Evolutionary conservation across 805 yeast genomes (phyloP), one percentile per base, ranked within the genome.

Genomic region (Sugiyamaella qingdaonensis): DNA sequence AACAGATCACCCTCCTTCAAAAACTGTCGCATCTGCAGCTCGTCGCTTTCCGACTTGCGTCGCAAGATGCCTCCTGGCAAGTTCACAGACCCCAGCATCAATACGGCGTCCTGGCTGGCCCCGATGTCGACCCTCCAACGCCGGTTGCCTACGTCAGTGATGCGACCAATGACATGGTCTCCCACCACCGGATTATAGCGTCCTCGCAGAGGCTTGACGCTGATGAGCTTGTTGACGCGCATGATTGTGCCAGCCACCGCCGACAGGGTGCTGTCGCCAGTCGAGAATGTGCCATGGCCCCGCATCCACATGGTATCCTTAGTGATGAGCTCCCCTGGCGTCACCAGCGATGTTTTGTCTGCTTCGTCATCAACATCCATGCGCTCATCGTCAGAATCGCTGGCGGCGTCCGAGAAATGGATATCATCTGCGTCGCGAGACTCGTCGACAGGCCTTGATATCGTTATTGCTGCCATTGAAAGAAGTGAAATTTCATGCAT

Each of bases 111-210:
- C 64, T 88, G 96, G 63, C 84, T 85, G n/a, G 89, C 88, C 29
- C 98, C 98, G 58, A 94, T 89, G 62, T 92, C 97, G 13, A 94
- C 98, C 66, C 86, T 89, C 99, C 99, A 94, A 62, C 98, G 76
- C 66, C 85, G 88, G 58, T 86, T 86, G 1, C 96, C 96, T 4
- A 92, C 97, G 63, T 94, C 98, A 1, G 94, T 85, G 59, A 94
- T 85, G 57, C 99, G 76, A 1, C 99, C 99, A 19, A 94, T 84
- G 19, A 94, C 77, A 68, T 94, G 98, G 67, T 94, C 99, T 59
- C 99, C 99, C 1, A 96, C 89, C 59, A 90, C 97, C 1, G 99
- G 96, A 33, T 82, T 78, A 65, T 92, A 94, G 55, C 95, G 76
- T 2, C 97, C 96, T 60, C 88, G 78, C 55, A 92, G 77, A 2